Evolutionary conservation across 768 basidiomycete species (phyloP).

Genomic region (Phanerochaete carnosa): DNA sequence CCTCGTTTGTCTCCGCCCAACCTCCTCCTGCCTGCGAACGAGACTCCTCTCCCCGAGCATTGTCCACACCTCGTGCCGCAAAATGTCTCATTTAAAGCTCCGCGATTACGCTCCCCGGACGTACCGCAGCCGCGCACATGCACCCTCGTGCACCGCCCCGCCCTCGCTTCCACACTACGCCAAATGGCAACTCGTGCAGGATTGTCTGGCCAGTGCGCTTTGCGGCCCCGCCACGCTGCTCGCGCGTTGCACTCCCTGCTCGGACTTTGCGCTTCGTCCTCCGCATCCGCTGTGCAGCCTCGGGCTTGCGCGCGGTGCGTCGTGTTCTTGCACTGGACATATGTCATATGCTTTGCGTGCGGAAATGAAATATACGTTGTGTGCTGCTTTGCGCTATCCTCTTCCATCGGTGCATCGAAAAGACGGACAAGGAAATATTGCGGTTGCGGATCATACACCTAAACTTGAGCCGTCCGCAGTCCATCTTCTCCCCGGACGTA

Average conservation of each 20-base stretch:
- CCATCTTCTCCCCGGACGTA: too few relatives aligned
- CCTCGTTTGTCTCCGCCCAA: slow-evolving; percentile 3
- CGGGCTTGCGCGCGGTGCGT: background rate
- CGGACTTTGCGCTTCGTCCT: background rate
- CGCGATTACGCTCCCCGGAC: background rate
- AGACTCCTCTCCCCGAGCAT: background rate
- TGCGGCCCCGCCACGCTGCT: too few relatives aligned
- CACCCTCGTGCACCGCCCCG: background rate
- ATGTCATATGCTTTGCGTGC: slow-evolving; percentile 2
- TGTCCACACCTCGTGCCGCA: background rate
- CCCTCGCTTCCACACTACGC: background rate
- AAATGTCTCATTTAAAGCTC: too few relatives aligned
- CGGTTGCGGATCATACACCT: background rate
- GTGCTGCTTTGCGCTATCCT: background rate
- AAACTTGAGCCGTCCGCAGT: background rate
- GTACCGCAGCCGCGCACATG: too few relatives aligned
- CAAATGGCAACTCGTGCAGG: background rate
- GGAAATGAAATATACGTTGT: slow-evolving; percentile 5
- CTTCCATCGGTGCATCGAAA: too few relatives aligned
- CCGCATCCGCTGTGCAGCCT: background rate
- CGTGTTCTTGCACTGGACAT: background rate
- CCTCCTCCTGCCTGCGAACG: background rate
- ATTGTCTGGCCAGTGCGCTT: background rate
- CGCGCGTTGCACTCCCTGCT: background rate
- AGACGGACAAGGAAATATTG: background rate